Base-by-base conservation (phyloP, 2,329 filamentous ascomycete species). In the Fonsecaea pugnacius region DNA sequence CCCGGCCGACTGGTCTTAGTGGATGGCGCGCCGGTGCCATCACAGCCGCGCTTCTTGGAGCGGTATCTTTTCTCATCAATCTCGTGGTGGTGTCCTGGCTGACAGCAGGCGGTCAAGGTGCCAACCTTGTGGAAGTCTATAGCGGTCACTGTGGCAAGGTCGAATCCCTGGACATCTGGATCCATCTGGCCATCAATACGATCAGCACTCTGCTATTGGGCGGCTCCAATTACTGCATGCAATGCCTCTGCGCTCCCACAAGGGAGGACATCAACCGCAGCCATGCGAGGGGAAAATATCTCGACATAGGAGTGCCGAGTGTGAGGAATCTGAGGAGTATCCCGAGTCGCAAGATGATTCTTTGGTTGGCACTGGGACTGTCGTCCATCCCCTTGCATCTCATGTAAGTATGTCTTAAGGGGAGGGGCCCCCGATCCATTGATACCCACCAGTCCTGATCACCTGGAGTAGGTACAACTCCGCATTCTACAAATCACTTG, bases 161-260 rank as follows among this genome's bases (percentile, higher is more conserved):
- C 14, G 24, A 66, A 32, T 33, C 27, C 9, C 63, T 64, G 12
- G 51, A 68, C 57, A 64, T 69, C 12, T 73, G 70, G 64, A 52
- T 74, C 9, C 75, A 78, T 65, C 24, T 77, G 3, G 50, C 69
- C 0, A 77, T 79, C 60, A 79, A 78, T 51, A 62, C 74, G 9
- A 56, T 78, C 6, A 73, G 72, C 30, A 77, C 74, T 1, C 27
- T 72, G 2, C 64, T 78, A 0, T 68, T 78, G 1, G 69, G 68
- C 7, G 72, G 73, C 0, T 74, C 72, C 33, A 78, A 77, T 7
- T 76, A 75, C 67, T 71, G 69, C 59, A 77, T 78, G 75, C 76
- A 78, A 67, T 73, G 68, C 54, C 61, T 76, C 5, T 64, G 58
- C 8, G 71, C 74, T 1, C 76, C 76, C 0, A 74, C 73, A 2